Percentiles rank a stretch among this genome's conserved stretches.
Evolutionary conservation across 768 basidiomycete genomes (phyloP).

Genomic region (Trametes coccinea): DNA sequence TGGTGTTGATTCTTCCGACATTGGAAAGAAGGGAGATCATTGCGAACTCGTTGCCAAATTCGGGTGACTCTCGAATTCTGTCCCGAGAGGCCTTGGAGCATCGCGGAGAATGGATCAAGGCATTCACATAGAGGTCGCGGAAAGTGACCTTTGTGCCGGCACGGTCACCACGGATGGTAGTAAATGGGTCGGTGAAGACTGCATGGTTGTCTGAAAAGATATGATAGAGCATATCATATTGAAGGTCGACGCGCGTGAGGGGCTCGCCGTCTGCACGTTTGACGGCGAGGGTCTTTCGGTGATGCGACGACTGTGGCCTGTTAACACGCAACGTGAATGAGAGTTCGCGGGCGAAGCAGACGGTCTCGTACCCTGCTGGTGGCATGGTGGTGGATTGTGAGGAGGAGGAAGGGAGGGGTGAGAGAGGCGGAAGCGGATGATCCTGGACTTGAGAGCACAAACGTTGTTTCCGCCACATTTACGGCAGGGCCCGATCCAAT

Average conservation of each 20-base stretch:
- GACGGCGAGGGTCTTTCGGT: slow-evolving; percentile 44
- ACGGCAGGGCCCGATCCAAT: slow-evolving; percentile 32
- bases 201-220: slow-evolving; percentile 47
- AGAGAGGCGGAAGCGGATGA: slow-evolving; percentile 17
- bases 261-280: slow-evolving; percentile 66
- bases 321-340: slow-evolving; percentile 28
- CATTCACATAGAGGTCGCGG: slow-evolving; percentile 49
- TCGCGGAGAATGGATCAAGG: slow-evolving; percentile 56
- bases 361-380: slow-evolving; percentile 24
- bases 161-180: slow-evolving; percentile 40
- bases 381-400: slow-evolving; percentile 24
- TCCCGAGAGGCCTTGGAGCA: slow-evolving; percentile 71
- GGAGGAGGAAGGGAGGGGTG: slow-evolving; percentile 13
- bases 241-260: slow-evolving; percentile 65
- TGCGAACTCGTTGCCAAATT: slow-evolving; percentile 68
- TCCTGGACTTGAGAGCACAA: slow-evolving; percentile 13
- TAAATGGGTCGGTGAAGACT: slow-evolving; percentile 65
- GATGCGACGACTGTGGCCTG: slow-evolving; percentile 42
- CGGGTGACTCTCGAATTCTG: slow-evolving; percentile 61
- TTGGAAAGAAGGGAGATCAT: slow-evolving; percentile 75
- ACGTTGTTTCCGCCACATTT: slow-evolving; percentile 32
- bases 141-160: slow-evolving; percentile 41
- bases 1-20: slow-evolving; percentile 79
- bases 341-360: neutral
- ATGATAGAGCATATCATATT: slow-evolving; percentile 50